Evolutionary conservation across 257 asterid species (phyloP), one percentile per base, ranked within the genome.

Genomic region (Knoxia roxburghii): DNA sequence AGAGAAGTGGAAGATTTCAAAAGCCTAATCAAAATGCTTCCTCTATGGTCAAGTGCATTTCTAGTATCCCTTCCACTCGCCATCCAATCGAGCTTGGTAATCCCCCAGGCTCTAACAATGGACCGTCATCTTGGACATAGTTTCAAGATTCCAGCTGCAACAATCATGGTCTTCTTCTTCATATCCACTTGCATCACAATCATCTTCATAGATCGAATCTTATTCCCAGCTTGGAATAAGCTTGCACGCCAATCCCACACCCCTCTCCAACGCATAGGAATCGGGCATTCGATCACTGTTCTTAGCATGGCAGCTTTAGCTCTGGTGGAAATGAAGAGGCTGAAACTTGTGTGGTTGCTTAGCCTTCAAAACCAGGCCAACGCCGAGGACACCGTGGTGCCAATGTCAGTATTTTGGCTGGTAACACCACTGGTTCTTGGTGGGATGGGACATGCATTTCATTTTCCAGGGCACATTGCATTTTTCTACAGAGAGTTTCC

Each of bases 401-500:
- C 45, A 1, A 75, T 88, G 60, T 85, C 95, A 6, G 88, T 77
- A 1, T 35, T 85, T 35, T 88, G 92, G 93, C 74, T 88, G 7
- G 83, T 85, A 61, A 84, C 91, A 35, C 63, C 73, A 3, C 54
- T 70, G 2, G 70, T 50, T 13, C 15, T 75, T 13, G 49, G 79
- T 21, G 95, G 95, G 5, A 10, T 79, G 30, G 89, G 89, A 10
- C 93, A 84, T 43, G 93, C 90, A 4, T 80, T 88, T 59, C 87
- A 79, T 59, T 87, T 80, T 49, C 88, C 89, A 0, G 87, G 87
- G 27, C 83, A 88, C 7, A 71, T 88, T 30, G 78, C 83, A 2
- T 46, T 85, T 1, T 88, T 83, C 27, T 88, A 85, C 72, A 86
- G 80, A 65, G 95, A 88, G 17, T 88, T 88, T 51, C 95, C 92